A percentile compares a stretch with the other conserved stretches of the same genome.
phyloP scores from a whole-genome alignment of 2,329 filamentous ascomycete species.

The Akanthomyces muscarius region DNA sequence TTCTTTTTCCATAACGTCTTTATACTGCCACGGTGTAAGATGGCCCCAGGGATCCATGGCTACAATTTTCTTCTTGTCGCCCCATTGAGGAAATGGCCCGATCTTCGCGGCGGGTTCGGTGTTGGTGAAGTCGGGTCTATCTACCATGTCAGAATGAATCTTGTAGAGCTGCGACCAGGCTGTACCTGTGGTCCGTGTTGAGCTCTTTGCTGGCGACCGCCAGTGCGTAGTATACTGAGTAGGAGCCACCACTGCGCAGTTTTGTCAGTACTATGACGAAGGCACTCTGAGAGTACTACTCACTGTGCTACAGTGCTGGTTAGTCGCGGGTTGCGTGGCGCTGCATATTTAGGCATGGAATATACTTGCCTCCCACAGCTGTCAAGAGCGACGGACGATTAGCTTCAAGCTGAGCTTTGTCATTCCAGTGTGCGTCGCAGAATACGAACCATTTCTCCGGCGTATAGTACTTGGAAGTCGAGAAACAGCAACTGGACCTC shows the following conservation, averaged over 20 bases:
- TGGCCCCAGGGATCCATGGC: slow-evolving; percentile 96
- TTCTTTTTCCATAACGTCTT: slow-evolving; percentile 71
- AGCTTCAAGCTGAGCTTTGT: neutral
- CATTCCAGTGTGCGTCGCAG: neutral
- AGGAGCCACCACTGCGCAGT: slow-evolving; percentile 67
- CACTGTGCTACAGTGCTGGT: slow-evolving; percentile 33
- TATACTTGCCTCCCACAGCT: slow-evolving; percentile 55
- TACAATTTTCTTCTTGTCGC: slow-evolving; percentile 87
- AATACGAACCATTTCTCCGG: slow-evolving; percentile 67
- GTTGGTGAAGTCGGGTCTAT: slow-evolving; percentile 60
- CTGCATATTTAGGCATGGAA: neutral
- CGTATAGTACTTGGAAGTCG: slow-evolving; percentile 71
- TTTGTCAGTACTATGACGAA: slow-evolving; percentile 13
- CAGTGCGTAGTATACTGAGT: slow-evolving; percentile 92
- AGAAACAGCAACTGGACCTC: slow-evolving; percentile 87
- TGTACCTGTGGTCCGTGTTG: slow-evolving; percentile 68
- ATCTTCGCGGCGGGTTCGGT: slow-evolving; percentile 89
- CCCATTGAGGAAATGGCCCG: slow-evolving; percentile 86
- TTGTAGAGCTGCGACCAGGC: neutral
- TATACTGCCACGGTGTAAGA: slow-evolving; percentile 77
- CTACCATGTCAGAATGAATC: slow-evolving; percentile 2
- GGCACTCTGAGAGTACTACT: slow-evolving; percentile 19
- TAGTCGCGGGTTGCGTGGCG: neutral
- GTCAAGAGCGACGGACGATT: slow-evolving; percentile 9
- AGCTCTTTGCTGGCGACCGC: slow-evolving; percentile 90